These are phyloP conservation scores for Strigomonas culicis DNA, from an alignment of 208 protist genomes.

Conservation along the genomic window DNA sequence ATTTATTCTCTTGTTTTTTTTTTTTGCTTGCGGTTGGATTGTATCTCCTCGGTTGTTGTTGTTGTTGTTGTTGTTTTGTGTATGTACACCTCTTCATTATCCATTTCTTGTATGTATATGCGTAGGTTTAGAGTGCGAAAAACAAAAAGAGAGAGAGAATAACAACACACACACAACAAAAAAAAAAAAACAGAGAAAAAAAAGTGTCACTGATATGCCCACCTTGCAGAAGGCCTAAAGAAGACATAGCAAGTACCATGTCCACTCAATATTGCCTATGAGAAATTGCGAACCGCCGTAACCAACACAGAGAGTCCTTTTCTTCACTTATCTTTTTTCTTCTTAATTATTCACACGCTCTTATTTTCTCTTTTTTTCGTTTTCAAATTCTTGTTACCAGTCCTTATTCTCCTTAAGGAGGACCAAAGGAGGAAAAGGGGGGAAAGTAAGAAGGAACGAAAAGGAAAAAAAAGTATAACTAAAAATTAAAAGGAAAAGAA, in stretches of 20 bases:
- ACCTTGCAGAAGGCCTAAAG: neutral
- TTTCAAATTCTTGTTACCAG: too few relatives aligned
- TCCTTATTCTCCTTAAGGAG: too few relatives aligned
- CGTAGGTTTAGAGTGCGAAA: neutral
- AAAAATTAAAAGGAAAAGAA: constrained; percentile 11
- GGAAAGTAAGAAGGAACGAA: neutral
- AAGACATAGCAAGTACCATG: neutral
- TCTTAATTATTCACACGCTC: too few relatives aligned
- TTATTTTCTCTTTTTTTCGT: constrained; percentile 5
- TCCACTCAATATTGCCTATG: too few relatives aligned
- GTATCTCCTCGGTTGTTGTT: too few relatives aligned
- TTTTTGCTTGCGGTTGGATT: too few relatives aligned
- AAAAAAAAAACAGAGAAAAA: neutral
- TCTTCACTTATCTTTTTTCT: neutral
- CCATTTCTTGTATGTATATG: neutral
- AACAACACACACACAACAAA: neutral
- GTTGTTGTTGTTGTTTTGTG: too few relatives aligned
- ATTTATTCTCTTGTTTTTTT: too few relatives aligned
- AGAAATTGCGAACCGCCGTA: too few relatives aligned
- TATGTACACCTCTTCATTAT: neutral
- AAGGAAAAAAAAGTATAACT: neutral
- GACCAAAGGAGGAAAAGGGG: too few relatives aligned
- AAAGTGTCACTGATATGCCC: neutral
- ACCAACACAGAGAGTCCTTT: too few relatives aligned
- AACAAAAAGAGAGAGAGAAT: neutral